Conservation (phyloP, 2,329 filamentous ascomycete species). For the Coniochaeta sp. region DNA sequence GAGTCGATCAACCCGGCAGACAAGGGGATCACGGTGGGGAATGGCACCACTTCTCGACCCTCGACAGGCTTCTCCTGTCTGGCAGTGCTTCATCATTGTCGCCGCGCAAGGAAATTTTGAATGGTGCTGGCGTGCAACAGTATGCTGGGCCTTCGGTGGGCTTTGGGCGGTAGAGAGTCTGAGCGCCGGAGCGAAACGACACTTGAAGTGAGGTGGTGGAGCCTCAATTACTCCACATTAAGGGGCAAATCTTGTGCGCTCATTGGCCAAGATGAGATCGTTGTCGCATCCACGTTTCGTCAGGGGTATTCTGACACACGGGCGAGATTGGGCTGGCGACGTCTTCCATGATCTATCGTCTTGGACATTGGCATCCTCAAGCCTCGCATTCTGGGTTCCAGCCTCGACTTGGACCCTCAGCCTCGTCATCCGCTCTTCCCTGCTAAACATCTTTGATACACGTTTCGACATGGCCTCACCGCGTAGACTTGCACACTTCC, state of each 20-base stretch:
- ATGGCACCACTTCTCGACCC: constrained; percentile 24
- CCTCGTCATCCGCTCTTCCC: neutral
- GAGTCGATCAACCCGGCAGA: constrained; percentile 15
- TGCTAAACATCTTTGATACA: neutral
- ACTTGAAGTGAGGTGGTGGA: neutral
- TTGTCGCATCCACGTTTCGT: constrained; percentile 30
- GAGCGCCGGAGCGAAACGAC: neutral
- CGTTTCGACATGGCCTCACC: neutral
- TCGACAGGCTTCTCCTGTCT: constrained; percentile 2
- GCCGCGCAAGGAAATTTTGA: neutral
- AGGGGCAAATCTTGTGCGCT: too few species aligned
- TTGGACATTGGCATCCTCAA: too few species aligned
- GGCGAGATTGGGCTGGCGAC: constrained; percentile 18
- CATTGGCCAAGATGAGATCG: too few species aligned
- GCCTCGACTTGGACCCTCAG: constrained; percentile 1
- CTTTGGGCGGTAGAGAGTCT: neutral
- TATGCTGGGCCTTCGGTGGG: too few species aligned
- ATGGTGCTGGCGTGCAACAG: neutral
- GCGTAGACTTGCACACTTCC: neutral
- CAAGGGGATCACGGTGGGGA: constrained; percentile 20
- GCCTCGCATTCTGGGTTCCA: neutral
- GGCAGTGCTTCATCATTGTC: constrained; percentile 5
- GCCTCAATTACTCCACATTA: neutral
- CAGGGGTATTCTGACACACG: constrained; percentile 28
- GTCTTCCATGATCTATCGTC: too few species aligned